Conservation (phyloP, 805 yeast species). For the Hanseniaspora occidentalis region DNA sequence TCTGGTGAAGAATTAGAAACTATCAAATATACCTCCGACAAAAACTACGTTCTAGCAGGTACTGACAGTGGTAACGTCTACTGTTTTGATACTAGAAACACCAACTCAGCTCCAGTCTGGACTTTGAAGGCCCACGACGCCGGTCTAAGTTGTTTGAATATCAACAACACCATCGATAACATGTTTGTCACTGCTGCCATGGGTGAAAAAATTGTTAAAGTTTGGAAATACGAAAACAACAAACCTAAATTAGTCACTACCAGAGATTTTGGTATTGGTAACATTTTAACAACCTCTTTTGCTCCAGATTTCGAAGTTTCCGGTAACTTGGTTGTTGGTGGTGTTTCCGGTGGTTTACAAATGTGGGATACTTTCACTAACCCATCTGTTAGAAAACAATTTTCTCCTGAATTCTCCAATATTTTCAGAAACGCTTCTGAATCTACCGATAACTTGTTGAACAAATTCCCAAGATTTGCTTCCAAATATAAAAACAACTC, state of each 20-base stretch:
- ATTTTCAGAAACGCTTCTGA: slow-evolving; percentile 42
- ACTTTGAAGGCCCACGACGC: slow-evolving; percentile 94
- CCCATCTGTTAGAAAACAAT: slow-evolving; percentile 57
- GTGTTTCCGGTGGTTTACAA: slow-evolving; percentile 71
- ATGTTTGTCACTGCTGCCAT: slow-evolving; percentile 77
- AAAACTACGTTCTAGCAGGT: slow-evolving; percentile 59
- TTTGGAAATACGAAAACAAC: slow-evolving; percentile 54
- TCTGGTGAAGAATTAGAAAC: slow-evolving; percentile 76
- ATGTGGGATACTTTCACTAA: slow-evolving; percentile 90
- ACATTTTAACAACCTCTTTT: slow-evolving; percentile 70
- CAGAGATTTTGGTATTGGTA: slow-evolving; percentile 90
- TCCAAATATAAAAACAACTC: slow-evolving; percentile 48
- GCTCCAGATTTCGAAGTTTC: slow-evolving; percentile 80
- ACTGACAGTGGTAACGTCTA: slow-evolving; percentile 85
- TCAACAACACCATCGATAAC: slow-evolving; percentile 56
- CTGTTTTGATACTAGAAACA: slow-evolving; percentile 70
- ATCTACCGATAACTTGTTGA: slow-evolving; percentile 35
- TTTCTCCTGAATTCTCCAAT: slow-evolving; percentile 43
- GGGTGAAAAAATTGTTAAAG: slow-evolving; percentile 76
- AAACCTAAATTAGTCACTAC: slow-evolving; percentile 80
- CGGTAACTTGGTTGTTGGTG: slow-evolving; percentile 79
- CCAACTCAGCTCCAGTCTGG: slow-evolving; percentile 66
- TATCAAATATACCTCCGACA: slow-evolving; percentile 55
- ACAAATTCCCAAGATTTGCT: slow-evolving; percentile 47
- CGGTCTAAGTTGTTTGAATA: slow-evolving; percentile 73